Evolutionary conservation across 768 basidiomycete species (phyloP).

Genomic region (Paxillus involutus): DNA sequence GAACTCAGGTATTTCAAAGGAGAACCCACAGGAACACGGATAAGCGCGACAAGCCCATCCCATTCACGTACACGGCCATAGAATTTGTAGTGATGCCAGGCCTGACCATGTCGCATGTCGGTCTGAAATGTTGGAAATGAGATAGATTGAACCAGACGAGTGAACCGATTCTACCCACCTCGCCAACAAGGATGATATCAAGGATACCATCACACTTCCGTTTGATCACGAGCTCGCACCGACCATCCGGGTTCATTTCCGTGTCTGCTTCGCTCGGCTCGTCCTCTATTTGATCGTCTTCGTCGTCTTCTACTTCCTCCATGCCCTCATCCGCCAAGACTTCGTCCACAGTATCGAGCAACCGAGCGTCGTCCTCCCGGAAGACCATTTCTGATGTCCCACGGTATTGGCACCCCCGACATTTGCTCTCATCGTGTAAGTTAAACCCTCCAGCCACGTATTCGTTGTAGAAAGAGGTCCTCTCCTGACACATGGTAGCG

Average conservation of each 20-base stretch:
- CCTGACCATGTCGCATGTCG: conserved; percentile 44
- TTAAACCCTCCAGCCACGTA: conserved; percentile 37
- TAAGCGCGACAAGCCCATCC: conserved; percentile 58
- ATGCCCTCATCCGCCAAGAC: conserved; percentile 7
- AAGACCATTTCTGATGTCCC: conserved; percentile 28
- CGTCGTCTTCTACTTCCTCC: conserved; percentile 28
- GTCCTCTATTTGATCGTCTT: conserved; percentile 28
- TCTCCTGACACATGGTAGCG: conserved; percentile 20
- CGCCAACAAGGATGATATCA: conserved; percentile 63
- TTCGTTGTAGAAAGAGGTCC: conserved; percentile 39
- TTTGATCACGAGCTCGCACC: conserved; percentile 21
- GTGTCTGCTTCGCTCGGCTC: conserved; percentile 22
- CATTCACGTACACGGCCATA: conserved; percentile 56
- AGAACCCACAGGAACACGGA: conserved; percentile 38
- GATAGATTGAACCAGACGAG: background rate
- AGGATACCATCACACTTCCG: conserved; percentile 51
- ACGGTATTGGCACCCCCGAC: conserved; percentile 31
- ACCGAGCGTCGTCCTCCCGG: conserved; percentile 24
- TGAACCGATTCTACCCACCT: conserved; percentile 35
- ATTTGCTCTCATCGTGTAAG: conserved; percentile 43
- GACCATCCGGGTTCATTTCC: conserved; percentile 25
- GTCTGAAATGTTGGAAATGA: conserved; percentile 36
- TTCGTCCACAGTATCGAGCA: conserved; percentile 17
- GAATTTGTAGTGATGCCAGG: conserved; percentile 47
- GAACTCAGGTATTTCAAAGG: background rate